Base-by-base conservation (phyloP, 345 rosid genomes). In the Acer saccharum region DNA sequence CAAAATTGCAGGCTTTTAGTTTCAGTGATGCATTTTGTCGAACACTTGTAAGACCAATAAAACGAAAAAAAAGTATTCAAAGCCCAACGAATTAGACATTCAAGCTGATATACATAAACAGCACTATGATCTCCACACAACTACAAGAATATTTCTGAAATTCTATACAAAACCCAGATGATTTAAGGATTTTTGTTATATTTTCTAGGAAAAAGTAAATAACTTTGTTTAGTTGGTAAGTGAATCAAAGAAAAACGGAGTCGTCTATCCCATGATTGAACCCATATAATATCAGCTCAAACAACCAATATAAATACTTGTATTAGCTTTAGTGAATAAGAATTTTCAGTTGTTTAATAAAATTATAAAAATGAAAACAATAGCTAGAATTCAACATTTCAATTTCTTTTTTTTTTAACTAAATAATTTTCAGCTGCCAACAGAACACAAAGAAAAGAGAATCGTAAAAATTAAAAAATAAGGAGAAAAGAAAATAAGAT, bases 21-120 rank as follows among this genome's bases (percentile, higher is more conserved):
- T 8, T 68, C 85, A 67, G 4, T 74, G 77, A 71, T 29, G 81
- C 88, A 87, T 82, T 86, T 82, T 69, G 69, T 83, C 92, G 62
- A 88, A 86, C 88, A 83, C 18, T 29, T 83, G 7, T 58, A 4
- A 29, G 48, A 29, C 76, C 44, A 61, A 62, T 10, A 14, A 20
- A 60, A 23, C 17, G 16, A 72, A 21, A 55, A 12, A 2, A 1
- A 13, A 57, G 11, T 55, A 17, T 10, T 4, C 0, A 13, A 13
- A 35, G 8, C 1, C 1, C 75, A 0, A 1, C 14, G 12, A 0
- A 7, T 17, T 58, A 21, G 1, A 62, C 35, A 29, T 43, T 60
- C 52, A 72, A 61, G 29, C 67, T 41, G 17, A 13, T 9, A 43
- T 8, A 62, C 41, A 10, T 48, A 61, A 7, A 48, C 3, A 54